Conservation (phyloP, 2,329 filamentous ascomycete genomes). For the Fusarium devonianum region DNA sequence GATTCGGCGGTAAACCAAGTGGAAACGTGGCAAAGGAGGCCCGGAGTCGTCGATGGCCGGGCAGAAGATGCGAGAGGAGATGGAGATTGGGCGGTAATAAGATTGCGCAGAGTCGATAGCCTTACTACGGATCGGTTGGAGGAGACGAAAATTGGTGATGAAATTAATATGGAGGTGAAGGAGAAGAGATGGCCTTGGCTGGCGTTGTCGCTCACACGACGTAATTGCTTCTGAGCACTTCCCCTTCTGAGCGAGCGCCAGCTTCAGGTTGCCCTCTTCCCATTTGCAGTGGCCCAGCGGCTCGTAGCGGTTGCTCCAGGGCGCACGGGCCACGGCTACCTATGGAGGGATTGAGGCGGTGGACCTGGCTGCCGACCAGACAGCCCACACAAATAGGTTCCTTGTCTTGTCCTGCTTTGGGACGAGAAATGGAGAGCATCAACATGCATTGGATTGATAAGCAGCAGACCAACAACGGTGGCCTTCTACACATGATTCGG, state of each 20-base stretch:
- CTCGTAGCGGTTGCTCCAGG: conserved; percentile 29
- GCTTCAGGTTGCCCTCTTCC: conserved; percentile 30
- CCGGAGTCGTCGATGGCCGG: conserved; percentile 18
- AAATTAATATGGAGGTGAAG: conserved; percentile 22
- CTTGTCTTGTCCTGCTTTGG: conserved; percentile 12
- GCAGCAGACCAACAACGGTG: conserved; percentile 6
- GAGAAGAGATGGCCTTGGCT: conserved; percentile 26
- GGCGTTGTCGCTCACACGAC: conserved; percentile 20
- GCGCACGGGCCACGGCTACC: conserved; percentile 31
- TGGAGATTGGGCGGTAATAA: conserved; percentile 20
- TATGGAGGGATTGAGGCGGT: conserved; percentile 8
- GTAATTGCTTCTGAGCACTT: conserved; percentile 33
- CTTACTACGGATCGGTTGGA: conserved; percentile 13
- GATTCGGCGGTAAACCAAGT: conserved; percentile 25
- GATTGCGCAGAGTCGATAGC: conserved; percentile 15
- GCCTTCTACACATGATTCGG: neutral
- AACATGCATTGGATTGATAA: conserved; percentile 21
- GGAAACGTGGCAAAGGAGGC: conserved; percentile 38
- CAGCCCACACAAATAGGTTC: conserved; percentile 8
- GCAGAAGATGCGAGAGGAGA: conserved; percentile 3
- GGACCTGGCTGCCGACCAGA: neutral
- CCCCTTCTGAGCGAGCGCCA: conserved; percentile 1
- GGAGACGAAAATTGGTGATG: conserved; percentile 18
- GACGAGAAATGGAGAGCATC: conserved; percentile 5
- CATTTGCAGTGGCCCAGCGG: conserved; percentile 19